phyloP scores from a whole-genome alignment of 352 stramenopile species.

The Pythium insidiosum region DNA sequence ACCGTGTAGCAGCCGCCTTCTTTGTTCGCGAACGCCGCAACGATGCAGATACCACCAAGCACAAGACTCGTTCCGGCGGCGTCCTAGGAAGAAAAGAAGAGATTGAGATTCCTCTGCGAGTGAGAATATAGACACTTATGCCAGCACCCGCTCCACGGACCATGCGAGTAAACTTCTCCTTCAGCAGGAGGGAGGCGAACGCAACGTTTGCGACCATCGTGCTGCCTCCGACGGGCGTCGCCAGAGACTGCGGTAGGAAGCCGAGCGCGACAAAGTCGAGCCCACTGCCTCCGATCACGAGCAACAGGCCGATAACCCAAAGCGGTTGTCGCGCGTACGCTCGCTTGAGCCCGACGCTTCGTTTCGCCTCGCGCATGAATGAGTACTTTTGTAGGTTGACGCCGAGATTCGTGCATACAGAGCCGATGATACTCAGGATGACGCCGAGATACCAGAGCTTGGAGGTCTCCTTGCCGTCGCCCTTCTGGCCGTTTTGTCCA shows the following conservation, averaged over 20 bases:
- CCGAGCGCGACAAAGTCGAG: constrained; percentile 75
- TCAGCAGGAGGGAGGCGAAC: constrained; percentile 74
- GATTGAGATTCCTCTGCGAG: no score
- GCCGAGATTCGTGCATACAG: constrained; percentile 74
- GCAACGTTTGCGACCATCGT: constrained; percentile 83
- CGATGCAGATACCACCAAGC: constrained; percentile 62
- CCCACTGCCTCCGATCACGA: constrained; percentile 59
- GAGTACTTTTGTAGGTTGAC: constrained; percentile 87
- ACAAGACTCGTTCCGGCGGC: constrained; percentile 60
- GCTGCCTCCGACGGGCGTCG: constrained; percentile 63
- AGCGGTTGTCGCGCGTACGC: constrained; percentile 65
- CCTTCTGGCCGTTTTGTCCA: no score
- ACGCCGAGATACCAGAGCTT: constrained; percentile 71
- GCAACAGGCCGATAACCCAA: constrained; percentile 70
- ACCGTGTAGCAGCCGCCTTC: constrained; percentile 71
- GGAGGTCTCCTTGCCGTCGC: not conserved
- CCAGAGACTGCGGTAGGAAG: constrained; percentile 75
- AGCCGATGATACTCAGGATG: constrained; percentile 63
- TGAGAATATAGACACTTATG: no score
- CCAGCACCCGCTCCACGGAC: no score
- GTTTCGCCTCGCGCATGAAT: constrained; percentile 79
- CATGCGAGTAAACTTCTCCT: constrained; percentile 51
- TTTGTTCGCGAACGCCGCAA: constrained; percentile 75
- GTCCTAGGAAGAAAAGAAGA: no score
- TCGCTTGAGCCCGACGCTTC: constrained; percentile 43